Percentiles rank a stretch among this genome's conserved stretches.
Conservation (phyloP, 1,139 yeast species). For the Protomyces lactucae-debilis region DNA sequence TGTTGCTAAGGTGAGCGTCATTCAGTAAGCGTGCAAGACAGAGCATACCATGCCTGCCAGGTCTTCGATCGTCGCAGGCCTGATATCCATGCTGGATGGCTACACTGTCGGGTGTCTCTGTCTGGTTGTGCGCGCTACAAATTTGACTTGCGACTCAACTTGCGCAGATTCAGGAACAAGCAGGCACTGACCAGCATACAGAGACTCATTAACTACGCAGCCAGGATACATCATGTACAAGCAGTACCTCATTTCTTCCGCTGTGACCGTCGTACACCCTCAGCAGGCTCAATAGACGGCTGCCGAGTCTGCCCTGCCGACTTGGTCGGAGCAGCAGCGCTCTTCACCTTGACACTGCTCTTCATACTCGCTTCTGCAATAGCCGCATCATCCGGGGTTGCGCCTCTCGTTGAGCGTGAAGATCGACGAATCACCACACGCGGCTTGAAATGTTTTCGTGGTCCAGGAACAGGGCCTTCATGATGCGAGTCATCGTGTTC, state of each 20-base stretch:
- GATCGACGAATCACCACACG: background rate
- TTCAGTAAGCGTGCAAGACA: constrained; percentile 36
- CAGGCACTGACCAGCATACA: no score
- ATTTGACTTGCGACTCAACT: no score
- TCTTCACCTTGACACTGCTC: no score
- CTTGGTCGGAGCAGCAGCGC: background rate
- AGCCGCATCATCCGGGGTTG: background rate
- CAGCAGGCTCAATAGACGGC: background rate
- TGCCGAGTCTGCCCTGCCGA: background rate
- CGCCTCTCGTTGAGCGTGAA: background rate
- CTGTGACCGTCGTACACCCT: background rate
- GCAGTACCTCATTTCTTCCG: background rate
- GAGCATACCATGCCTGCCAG: constrained; percentile 53
- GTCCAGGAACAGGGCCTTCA: background rate
- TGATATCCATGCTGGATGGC: constrained; percentile 55
- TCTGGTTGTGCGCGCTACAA: no score
- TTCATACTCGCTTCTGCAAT: no score
- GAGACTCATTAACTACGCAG: no score
- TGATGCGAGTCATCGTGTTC: background rate
- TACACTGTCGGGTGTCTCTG: no score
- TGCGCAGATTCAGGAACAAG: no score
- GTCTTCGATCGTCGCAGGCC: constrained; percentile 82
- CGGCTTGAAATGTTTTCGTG: no score
- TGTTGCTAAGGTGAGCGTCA: constrained; percentile 58
- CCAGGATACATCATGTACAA: no score